A percentile compares a stretch with the other conserved stretches of the same genome.
Conservation (phyloP, 176 grass and related monocot species). For the Bothriochloa decipiens region DNA sequence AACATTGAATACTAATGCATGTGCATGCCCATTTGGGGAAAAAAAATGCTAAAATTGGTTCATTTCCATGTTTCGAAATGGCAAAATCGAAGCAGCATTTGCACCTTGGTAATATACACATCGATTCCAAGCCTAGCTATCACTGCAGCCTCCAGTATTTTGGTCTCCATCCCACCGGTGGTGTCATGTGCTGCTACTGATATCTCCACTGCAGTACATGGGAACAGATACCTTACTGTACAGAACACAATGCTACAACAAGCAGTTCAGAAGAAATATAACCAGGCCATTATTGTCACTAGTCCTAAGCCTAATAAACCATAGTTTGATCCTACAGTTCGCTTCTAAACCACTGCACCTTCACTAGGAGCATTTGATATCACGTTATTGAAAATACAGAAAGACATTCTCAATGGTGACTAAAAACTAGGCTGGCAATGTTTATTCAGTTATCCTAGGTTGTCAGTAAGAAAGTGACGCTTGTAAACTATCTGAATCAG, state of each 20-base stretch:
- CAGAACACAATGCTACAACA: constrained; percentile 6
- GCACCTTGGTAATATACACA: constrained; percentile 91
- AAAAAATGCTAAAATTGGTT: background rate
- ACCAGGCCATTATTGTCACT: constrained; percentile 9
- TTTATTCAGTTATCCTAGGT: constrained; percentile 5
- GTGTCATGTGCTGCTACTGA: constrained; percentile 94
- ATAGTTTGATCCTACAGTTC: background rate
- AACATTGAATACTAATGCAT: background rate
- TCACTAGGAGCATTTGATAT: constrained; percentile 8
- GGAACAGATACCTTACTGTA: constrained; percentile 29
- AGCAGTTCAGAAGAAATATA: constrained; percentile 19
- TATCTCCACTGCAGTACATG: constrained; percentile 67
- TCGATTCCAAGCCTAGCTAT: constrained; percentile 87
- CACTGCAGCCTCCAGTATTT: constrained; percentile 82
- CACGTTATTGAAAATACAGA: background rate
- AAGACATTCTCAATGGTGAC: background rate
- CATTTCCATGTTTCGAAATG: background rate
- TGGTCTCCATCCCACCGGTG: constrained; percentile 91
- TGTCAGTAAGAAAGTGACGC: background rate
- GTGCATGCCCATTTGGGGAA: background rate
- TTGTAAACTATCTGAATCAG: constrained; percentile 28
- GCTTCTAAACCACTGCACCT: background rate
- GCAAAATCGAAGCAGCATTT: background rate
- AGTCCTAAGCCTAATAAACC: background rate
- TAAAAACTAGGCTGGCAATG: background rate